Conservation (phyloP, 768 basidiomycete species). For the Trametes sanguinea region DNA sequence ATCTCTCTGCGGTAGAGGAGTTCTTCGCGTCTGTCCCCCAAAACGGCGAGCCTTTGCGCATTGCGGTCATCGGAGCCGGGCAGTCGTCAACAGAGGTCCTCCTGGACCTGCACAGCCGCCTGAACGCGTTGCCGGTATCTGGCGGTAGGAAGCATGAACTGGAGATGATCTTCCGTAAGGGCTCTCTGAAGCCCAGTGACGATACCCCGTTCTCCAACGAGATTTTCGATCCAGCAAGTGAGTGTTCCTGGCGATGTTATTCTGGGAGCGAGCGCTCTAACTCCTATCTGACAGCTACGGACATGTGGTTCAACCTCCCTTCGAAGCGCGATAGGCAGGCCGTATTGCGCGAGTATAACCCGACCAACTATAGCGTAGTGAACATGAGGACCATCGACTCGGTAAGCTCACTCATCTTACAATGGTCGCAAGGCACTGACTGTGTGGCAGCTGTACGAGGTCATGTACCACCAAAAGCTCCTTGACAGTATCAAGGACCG, state of each 20-base stretch:
- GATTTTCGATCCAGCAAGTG: constrained; percentile 52
- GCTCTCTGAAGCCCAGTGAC: constrained; percentile 52
- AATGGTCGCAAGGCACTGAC: not conserved
- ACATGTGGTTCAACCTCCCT: constrained; percentile 41
- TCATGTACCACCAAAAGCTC: constrained; percentile 52
- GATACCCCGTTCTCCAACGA: constrained; percentile 57
- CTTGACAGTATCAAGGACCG: constrained; percentile 45
- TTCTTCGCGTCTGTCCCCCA: constrained; percentile 36
- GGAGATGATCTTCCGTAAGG: constrained; percentile 54
- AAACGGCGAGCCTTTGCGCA: constrained; percentile 35
- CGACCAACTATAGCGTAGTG: constrained; percentile 56
- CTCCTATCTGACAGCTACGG: constrained; percentile 37
- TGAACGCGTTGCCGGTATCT: constrained; percentile 35
- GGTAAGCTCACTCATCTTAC: constrained; percentile 29
- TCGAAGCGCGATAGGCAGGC: constrained; percentile 38
- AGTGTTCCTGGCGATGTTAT: constrained; percentile 20
- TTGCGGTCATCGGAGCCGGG: constrained; percentile 50
- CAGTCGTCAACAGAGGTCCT: constrained; percentile 52
- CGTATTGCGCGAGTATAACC: constrained; percentile 46
- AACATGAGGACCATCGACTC: constrained; percentile 49
- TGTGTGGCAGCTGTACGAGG: constrained; percentile 45
- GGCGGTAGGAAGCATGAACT: constrained; percentile 39
- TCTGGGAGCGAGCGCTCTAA: not conserved
- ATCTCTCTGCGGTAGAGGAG: constrained; percentile 40
- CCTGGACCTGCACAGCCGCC: constrained; percentile 44